phyloP scores from a whole-genome alignment of 768 basidiomycete genomes.

The Mycena crocata region DNA sequence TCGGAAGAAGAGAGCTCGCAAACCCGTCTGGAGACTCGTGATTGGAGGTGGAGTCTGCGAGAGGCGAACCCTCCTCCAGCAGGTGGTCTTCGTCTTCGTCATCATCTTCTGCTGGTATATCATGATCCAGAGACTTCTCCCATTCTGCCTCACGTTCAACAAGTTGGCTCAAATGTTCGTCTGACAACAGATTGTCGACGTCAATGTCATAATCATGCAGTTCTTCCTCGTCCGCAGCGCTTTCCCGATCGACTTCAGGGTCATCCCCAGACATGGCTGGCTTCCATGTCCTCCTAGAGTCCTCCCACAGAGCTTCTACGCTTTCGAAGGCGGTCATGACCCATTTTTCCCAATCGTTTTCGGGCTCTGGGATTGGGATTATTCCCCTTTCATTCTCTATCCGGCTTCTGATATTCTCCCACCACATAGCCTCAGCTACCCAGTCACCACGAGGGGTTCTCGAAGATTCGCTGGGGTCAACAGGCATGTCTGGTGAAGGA shows the following conservation, averaged over 20 bases:
- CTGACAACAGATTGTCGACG: constrained; percentile 65
- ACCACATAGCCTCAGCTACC: constrained; percentile 80
- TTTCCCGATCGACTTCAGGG: constrained; percentile 30
- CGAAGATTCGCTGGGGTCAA: constrained; percentile 73
- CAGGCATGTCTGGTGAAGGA: constrained; percentile 79
- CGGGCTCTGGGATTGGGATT: neutral
- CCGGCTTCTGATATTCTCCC: constrained; percentile 75
- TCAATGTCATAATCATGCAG: constrained; percentile 48
- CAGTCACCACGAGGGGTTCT: constrained; percentile 70
- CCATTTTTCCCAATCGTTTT: constrained; percentile 72
- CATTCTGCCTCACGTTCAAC: constrained; percentile 39
- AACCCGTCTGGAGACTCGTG: constrained; percentile 10
- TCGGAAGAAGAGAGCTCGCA: neutral
- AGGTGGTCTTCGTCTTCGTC: constrained; percentile 43
- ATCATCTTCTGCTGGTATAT: constrained; percentile 48
- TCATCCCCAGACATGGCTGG: constrained; percentile 45
- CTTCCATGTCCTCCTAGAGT: constrained; percentile 67
- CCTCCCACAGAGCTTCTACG: constrained; percentile 87
- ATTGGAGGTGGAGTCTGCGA: neutral
- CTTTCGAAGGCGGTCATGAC: constrained; percentile 94
- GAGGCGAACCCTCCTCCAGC: constrained; percentile 37
- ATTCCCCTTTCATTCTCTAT: constrained; percentile 60
- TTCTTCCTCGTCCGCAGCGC: constrained; percentile 25
- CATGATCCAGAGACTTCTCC: constrained; percentile 43
- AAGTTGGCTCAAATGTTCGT: constrained; percentile 58